phyloP scores from a whole-genome alignment of 208 protist species.

The Leptomonas pyrrhocoris region DNA sequence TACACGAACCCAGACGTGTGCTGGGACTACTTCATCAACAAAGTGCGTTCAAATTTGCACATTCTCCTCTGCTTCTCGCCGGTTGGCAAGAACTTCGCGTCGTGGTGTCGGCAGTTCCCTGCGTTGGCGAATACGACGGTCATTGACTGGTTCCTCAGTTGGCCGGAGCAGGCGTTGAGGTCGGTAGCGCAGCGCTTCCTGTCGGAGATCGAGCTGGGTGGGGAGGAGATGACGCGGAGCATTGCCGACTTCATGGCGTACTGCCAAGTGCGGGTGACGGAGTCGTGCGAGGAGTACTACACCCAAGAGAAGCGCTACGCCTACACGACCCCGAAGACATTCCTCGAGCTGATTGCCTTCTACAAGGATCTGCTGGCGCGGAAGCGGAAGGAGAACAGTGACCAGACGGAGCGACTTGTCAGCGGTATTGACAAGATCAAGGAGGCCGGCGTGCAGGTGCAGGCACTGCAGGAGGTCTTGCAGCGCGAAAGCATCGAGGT shows the following conservation, averaged over 20 bases:
- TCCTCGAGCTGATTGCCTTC: slow-evolving; percentile 98
- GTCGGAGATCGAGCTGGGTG: slow-evolving; percentile 91
- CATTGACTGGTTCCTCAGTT: slow-evolving; percentile 99
- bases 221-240: slow-evolving; percentile 78
- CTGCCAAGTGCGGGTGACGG: slow-evolving; percentile 94
- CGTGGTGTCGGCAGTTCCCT: slow-evolving; percentile 98
- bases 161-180: slow-evolving; percentile 97
- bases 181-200: slow-evolving; percentile 96
- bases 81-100: slow-evolving; percentile 97
- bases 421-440: slow-evolving; percentile 95
- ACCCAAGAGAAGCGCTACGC: slow-evolving; percentile 95
- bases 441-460: slow-evolving; percentile 91
- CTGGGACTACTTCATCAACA: slow-evolving; percentile 97
- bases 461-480: slow-evolving; percentile 90
- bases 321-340: slow-evolving; percentile 99
- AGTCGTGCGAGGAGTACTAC: slow-evolving; percentile 94
- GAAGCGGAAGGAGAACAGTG: slow-evolving; percentile 91
- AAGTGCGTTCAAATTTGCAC: slow-evolving; percentile 97
- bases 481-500: slow-evolving; percentile 93
- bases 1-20: slow-evolving; percentile 93
- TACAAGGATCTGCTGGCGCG: slow-evolving; percentile 96
- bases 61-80: slow-evolving; percentile 98
- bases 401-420: slow-evolving; percentile 92
- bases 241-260: slow-evolving; percentile 97
- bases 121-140: slow-evolving; percentile 97